Base-by-base conservation (phyloP, 2,329 filamentous ascomycete genomes). In the Fusarium setosum region DNA sequence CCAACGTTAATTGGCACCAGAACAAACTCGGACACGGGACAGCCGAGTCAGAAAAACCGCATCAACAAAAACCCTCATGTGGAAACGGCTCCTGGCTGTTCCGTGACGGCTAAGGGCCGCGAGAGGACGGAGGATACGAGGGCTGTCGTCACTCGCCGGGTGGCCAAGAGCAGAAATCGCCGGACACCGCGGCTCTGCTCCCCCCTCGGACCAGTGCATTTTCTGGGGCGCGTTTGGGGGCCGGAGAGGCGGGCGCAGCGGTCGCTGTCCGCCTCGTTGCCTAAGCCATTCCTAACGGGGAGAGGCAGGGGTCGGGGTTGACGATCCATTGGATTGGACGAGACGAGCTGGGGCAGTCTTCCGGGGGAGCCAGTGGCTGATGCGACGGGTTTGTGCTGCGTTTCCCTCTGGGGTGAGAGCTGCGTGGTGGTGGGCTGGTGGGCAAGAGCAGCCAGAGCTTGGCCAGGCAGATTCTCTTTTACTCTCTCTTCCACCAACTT, bases 211-310 rank as follows among this genome's bases (percentile, higher is more conserved):
- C n/a, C 49, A 56, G 56, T 60, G 63, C 63, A 53, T 65, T 64
- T 55, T 69, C 41, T 31, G 18, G 47, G 42, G 44, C 26, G 34
- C 24, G 24, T 34, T 29, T 56, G 50, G 63, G 49, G 56, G 56
- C 38, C 38, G 45, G 47, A 59, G 56, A 37, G 40, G 38, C 32
- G 20, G 60, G 63, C 56, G 56, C 53, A 66, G 56, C 38, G 53
- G 56, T 55, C 45, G 57, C 52, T 63, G 69, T 72, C 71, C 61
- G 71, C 71, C 71, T 73, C 56, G 71, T 63, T 73, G 65, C 71
- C 71, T 73, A 67, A 72, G 63, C 71, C 71, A 72, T 69, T 59
- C 42, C 40, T 23, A 42, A n/a, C 24, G 24, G 41, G n/a, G 15
- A 26, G 21, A 17, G 23, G 52, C 32, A 32, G 17, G 47, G 45